These are phyloP conservation scores for Venturia carpophila DNA, from an alignment of 2,329 filamentous ascomycete species.

Conservation along the genomic window DNA sequence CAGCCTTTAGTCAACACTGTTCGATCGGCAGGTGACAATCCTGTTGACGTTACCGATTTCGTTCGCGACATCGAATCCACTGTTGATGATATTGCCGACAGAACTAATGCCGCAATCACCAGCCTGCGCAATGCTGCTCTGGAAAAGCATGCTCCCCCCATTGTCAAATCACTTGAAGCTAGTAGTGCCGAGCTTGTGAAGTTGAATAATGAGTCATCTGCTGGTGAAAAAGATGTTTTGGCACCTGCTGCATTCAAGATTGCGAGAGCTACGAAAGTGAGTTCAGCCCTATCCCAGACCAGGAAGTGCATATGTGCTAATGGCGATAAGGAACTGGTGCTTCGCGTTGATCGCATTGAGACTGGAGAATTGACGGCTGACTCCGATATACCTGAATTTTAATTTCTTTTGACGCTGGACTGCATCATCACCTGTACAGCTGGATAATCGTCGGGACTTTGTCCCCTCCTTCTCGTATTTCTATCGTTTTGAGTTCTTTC, in stretches of 20 bases:
- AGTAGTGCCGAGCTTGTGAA: slow-evolving; percentile 53
- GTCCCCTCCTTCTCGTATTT: not conserved
- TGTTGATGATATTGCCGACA: slow-evolving; percentile 60
- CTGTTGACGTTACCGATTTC: slow-evolving; percentile 43
- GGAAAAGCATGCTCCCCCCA: slow-evolving; percentile 42
- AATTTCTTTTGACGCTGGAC: not conserved
- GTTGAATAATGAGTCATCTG: slow-evolving; percentile 34
- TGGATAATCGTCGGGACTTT: not conserved
- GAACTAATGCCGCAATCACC: slow-evolving; percentile 45
- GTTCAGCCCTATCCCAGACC: slow-evolving; percentile 14
- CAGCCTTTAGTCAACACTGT: slow-evolving; percentile 71
- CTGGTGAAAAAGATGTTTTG: slow-evolving; percentile 42
- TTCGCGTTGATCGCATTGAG: slow-evolving; percentile 36
- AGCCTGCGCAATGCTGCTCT: slow-evolving; percentile 43
- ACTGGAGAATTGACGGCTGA: slow-evolving; percentile 27
- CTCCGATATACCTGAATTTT: slow-evolving; percentile 16
- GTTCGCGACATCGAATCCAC: slow-evolving; percentile 63
- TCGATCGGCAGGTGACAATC: slow-evolving; percentile 31
- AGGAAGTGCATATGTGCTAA: slow-evolving; percentile 20
- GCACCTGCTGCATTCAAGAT: slow-evolving; percentile 84
- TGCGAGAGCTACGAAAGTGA: slow-evolving; percentile 67
- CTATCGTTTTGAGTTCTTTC: not conserved
- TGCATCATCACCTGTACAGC: not conserved
- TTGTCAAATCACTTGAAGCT: slow-evolving; percentile 51
- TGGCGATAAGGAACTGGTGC: slow-evolving; percentile 32